phyloP scores from a whole-genome alignment of 805 yeast species.

The Yarrowia sp. region DNA sequence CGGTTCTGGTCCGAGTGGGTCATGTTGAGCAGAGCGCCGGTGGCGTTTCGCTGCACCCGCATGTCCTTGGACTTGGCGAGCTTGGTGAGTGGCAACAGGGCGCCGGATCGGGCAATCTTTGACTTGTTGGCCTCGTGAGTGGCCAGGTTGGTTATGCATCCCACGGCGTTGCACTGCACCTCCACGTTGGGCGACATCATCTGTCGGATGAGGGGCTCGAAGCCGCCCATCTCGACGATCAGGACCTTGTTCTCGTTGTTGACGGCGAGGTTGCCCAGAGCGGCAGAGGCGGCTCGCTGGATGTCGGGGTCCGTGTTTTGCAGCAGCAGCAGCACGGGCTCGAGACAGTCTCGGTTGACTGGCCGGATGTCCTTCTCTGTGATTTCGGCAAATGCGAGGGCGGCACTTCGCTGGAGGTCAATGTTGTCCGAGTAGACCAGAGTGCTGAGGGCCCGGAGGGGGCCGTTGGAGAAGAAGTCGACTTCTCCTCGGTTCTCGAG shows the following conservation, averaged over 20 bases:
- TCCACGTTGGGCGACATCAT: constrained; percentile 98
- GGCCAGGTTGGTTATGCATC: constrained; percentile 96
- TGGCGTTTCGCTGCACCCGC: constrained; percentile 97
- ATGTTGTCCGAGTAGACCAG: constrained; percentile 93
- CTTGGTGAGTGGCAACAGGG: constrained; percentile 90
- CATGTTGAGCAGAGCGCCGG: constrained; percentile 97
- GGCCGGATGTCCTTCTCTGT: constrained; percentile 95
- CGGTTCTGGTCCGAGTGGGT: constrained; percentile 97
- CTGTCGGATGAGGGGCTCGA: constrained; percentile 94
- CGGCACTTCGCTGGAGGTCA: constrained; percentile 95
- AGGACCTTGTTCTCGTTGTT: constrained; percentile 91
- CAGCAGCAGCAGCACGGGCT: constrained; percentile 86
- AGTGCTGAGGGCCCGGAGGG: constrained; percentile 84
- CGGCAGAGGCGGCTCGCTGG: constrained; percentile 98
- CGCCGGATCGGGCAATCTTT: constrained; percentile 95
- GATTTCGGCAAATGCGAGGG: constrained; percentile 96
- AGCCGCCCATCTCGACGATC: constrained; percentile 97
- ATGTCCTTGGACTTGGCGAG: constrained; percentile 93
- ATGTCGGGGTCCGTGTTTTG: constrained; percentile 92
- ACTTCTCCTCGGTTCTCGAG: constrained; percentile 87
- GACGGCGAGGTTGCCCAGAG: constrained; percentile 96
- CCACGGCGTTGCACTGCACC: constrained; percentile 99
- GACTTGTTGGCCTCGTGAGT: constrained; percentile 97
- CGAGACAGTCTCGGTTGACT: constrained; percentile 88
- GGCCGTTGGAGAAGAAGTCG: constrained; percentile 86